These are phyloP conservation scores for Kandelia obovata DNA, from an alignment of 345 rosid genomes.

Conservation along the genomic window DNA sequence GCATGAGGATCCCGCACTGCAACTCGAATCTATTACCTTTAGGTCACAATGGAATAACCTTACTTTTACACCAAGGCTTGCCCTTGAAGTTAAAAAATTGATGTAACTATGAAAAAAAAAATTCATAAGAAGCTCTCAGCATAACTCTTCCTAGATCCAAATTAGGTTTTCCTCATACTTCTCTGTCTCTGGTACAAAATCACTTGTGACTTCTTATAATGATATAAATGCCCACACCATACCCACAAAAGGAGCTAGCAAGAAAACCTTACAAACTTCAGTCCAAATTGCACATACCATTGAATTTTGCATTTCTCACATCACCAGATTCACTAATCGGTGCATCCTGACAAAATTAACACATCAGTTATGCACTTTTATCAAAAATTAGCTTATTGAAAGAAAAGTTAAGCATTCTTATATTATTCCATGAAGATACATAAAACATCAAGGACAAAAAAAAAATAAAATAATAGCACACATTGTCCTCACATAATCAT, in stretches of 20 bases:
- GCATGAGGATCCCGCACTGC: too few relatives aligned
- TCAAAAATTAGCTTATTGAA: neutral
- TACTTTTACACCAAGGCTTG: too few relatives aligned
- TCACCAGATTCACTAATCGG: conserved; percentile 93
- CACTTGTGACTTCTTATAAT: too few relatives aligned
- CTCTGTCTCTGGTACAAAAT: too few relatives aligned
- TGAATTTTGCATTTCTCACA: conserved; percentile 65
- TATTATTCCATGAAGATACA: conserved; percentile 1
- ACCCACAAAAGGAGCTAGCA: neutral
- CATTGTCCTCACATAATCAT: conserved; percentile 65
- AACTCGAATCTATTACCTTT: too few relatives aligned
- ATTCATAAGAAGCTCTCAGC: too few relatives aligned
- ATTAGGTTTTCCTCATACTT: too few relatives aligned
- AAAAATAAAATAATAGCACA: neutral
- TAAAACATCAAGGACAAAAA: neutral
- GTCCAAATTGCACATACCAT: conserved; percentile 40
- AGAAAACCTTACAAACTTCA: neutral
- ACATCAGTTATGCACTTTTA: conserved; percentile 11
- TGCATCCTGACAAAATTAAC: conserved; percentile 61
- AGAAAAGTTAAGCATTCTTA: neutral
- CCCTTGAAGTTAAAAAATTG: too few relatives aligned
- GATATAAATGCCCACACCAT: neutral
- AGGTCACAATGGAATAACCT: too few relatives aligned
- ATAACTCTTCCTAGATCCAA: too few relatives aligned
- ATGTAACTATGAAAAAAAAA: too few relatives aligned